Evolutionary conservation across 2,329 filamentous ascomycete genomes (phyloP).

Genomic region (Delphinella strobiligena): DNA sequence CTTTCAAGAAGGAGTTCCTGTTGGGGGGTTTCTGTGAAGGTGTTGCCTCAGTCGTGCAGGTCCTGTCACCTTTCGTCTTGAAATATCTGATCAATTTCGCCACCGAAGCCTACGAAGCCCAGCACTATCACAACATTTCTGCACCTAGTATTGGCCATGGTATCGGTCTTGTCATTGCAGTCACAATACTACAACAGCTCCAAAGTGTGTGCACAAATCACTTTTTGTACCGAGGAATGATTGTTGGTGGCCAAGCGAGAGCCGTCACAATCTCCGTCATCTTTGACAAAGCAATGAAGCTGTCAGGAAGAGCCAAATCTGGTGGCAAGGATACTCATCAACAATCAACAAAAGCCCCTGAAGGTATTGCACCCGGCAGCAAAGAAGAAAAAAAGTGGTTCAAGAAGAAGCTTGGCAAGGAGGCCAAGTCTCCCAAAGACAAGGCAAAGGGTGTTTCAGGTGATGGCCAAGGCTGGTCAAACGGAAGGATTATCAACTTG

Average conservation of each 20-base stretch:
- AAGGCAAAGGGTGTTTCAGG: slow-evolving; percentile 42
- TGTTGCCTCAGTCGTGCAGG: slow-evolving; percentile 56
- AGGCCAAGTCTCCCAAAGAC: slow-evolving; percentile 28
- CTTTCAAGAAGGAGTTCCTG: slow-evolving; percentile 74
- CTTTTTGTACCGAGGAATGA: slow-evolving; percentile 86
- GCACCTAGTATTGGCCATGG: slow-evolving; percentile 62
- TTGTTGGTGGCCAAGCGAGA: slow-evolving; percentile 73
- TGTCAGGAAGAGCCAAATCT: slow-evolving; percentile 79
- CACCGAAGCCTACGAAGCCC: slow-evolving; percentile 61
- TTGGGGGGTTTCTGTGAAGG: slow-evolving; percentile 71
- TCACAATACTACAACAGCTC: slow-evolving; percentile 72
- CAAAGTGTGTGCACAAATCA: slow-evolving; percentile 78
- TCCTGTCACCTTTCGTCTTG: slow-evolving; percentile 73
- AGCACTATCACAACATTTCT: slow-evolving; percentile 36
- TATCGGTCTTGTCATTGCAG: slow-evolving; percentile 70
- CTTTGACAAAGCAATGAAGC: slow-evolving; percentile 83
- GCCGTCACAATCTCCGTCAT: slow-evolving; percentile 75
- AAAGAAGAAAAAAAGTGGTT: slow-evolving; percentile 40
- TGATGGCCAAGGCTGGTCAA: slow-evolving; percentile 77
- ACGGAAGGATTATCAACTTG: slow-evolving; percentile 80
- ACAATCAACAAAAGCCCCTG: slow-evolving; percentile 18
- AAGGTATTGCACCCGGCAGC: slow-evolving; percentile 34
- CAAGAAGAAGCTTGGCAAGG: slow-evolving; percentile 32
- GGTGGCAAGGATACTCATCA: slow-evolving; percentile 47
- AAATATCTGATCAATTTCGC: slow-evolving; percentile 82